A percentile compares a stretch with the other conserved stretches of the same genome.
Evolutionary conservation across 1,284 basidiomycete genomes (phyloP).

Genomic region (Naganishia sp.): DNA sequence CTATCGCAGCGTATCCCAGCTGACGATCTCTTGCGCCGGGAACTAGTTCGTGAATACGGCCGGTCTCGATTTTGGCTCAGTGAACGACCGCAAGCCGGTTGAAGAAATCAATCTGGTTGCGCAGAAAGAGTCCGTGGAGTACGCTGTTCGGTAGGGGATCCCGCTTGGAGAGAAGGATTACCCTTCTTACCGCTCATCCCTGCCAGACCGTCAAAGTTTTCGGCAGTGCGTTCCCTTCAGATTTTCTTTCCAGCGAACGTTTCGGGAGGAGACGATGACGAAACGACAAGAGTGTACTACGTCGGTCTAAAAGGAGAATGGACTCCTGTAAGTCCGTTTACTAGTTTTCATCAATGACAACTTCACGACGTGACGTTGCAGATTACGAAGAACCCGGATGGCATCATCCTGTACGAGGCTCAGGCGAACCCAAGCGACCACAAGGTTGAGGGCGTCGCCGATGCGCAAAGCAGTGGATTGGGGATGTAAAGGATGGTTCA

Average conservation of each 20-base stretch:
- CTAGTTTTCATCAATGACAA: not conserved
- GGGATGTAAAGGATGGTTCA: conserved; percentile 20
- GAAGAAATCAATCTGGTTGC: conserved; percentile 47
- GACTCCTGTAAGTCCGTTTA: conserved; percentile 44
- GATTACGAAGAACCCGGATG: conserved; percentile 49
- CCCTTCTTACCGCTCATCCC: not conserved
- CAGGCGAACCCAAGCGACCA: conserved; percentile 53
- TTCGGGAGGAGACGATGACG: conserved; percentile 50
- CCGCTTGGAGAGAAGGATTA: not conserved
- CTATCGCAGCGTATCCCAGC: not conserved
- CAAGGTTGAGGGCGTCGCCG: conserved; percentile 38
- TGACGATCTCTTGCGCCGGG: not conserved
- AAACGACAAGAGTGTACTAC: conserved; percentile 50
- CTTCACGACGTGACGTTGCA: conserved; percentile 25
- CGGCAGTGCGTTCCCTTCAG: conserved; percentile 46
- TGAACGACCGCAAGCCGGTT: conserved; percentile 42
- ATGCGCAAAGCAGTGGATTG: conserved; percentile 25
- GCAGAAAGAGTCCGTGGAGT: conserved; percentile 47
- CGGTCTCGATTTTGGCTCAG: conserved; percentile 52
- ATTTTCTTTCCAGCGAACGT: conserved; percentile 51
- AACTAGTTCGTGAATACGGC: conserved; percentile 46
- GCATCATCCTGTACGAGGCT: conserved; percentile 51
- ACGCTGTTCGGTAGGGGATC: conserved; percentile 50
- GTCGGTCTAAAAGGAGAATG: conserved; percentile 50
- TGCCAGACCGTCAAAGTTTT: conserved; percentile 51